A percentile compares a stretch with the other conserved stretches of the same genome.
These are phyloP conservation scores for Pharus latifolius DNA, from an alignment of 176 grass and related monocot genomes.

Conservation along the genomic window DNA sequence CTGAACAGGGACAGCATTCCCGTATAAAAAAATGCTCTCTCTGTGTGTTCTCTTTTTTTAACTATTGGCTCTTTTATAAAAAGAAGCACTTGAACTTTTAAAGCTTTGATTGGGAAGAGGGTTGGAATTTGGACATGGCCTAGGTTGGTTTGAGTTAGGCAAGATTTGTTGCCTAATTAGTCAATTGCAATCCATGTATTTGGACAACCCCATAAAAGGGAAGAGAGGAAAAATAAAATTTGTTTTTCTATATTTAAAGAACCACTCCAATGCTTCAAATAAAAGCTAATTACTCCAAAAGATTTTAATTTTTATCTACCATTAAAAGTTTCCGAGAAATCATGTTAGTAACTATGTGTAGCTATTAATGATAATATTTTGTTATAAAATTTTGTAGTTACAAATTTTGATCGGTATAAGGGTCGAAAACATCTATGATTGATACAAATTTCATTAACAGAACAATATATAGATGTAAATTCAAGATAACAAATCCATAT, in stretches of 20 bases:
- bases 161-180: not conserved
- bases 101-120: not conserved
- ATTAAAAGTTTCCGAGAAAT: not conserved
- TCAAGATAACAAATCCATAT: too few species aligned
- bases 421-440: too few species aligned
- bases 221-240: not conserved
- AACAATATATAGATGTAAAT: too few species aligned
- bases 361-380: too few species aligned
- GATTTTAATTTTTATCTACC: not conserved
- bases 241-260: not conserved
- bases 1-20: not conserved
- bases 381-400: too few species aligned
- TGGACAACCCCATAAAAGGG: too few species aligned
- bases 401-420: too few species aligned
- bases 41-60: too few species aligned
- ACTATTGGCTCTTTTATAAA: not conserved
- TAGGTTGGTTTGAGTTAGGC: conserved; percentile 5
- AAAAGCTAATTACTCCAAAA: not conserved
- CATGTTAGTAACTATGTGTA: not conserved
- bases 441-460: too few species aligned
- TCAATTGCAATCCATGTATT: too few species aligned
- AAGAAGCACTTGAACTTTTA: not conserved
- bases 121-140: not conserved
- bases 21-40: not conserved
- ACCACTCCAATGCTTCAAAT: not conserved